Evolutionary conservation across 2,329 filamentous ascomycete genomes (phyloP).

Genomic region (Madurella mycetomatis): DNA sequence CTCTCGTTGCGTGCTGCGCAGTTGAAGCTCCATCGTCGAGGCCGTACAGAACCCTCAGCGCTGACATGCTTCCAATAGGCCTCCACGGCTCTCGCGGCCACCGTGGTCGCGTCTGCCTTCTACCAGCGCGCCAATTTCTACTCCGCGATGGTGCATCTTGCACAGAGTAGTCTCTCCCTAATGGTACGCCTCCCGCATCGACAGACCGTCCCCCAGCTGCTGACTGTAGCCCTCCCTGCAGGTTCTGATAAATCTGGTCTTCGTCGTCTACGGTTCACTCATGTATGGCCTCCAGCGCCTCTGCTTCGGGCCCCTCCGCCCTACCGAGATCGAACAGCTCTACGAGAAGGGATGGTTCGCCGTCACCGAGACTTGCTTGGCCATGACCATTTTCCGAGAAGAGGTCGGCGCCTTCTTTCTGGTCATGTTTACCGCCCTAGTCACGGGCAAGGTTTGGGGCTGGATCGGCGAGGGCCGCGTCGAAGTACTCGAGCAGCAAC

Average conservation of each 20-base stretch:
- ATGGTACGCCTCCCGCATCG: constrained; percentile 56
- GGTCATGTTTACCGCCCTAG: constrained; percentile 88
- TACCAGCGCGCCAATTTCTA: constrained; percentile 97
- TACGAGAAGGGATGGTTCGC: constrained; percentile 99
- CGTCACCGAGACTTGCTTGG: constrained; percentile 91
- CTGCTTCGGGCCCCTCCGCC: constrained; percentile 83
- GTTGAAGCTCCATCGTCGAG: constrained; percentile 5
- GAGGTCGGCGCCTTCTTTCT: constrained; percentile 93
- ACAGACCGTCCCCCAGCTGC: not conserved
- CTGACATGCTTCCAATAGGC: constrained; percentile 44
- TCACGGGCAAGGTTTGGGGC: constrained; percentile 95
- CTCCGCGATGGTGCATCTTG: constrained; percentile 92
- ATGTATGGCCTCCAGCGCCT: constrained; percentile 85
- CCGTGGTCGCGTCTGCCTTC: constrained; percentile 84
- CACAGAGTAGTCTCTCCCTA: constrained; percentile 91
- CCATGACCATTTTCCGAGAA: constrained; percentile 97
- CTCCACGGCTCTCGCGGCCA: constrained; percentile 77
- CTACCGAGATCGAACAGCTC: constrained; percentile 92
- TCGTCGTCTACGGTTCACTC: constrained; percentile 74
- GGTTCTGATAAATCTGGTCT: constrained; percentile 87
- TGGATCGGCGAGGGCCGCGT: constrained; percentile 97
- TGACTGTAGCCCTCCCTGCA: constrained; percentile 32
- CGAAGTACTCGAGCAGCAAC: constrained; percentile 92
- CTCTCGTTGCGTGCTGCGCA: not conserved
- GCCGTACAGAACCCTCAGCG: constrained; percentile 6